These are phyloP conservation scores for Emiliania huxleyi DNA, from an alignment of 78 protist species.

Conservation along the genomic window DNA sequence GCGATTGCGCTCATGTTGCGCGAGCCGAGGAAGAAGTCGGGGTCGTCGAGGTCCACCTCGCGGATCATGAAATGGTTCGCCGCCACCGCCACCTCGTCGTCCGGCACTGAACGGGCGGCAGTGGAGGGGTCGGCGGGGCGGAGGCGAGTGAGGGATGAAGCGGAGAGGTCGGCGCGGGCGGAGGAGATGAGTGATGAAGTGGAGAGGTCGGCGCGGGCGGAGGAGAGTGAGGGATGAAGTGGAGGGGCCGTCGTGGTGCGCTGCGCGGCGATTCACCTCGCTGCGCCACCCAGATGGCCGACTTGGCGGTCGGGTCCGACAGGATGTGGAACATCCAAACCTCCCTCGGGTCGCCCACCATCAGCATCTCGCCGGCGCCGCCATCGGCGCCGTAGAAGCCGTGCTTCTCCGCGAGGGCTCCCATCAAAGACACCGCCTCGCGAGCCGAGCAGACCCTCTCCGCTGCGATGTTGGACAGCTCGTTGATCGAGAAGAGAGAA, in stretches of 20 bases:
- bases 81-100: slow-evolving; percentile 37
- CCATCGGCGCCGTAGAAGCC: slow-evolving; percentile 41
- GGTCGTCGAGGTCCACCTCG: not conserved
- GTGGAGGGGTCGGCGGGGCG: too few species aligned
- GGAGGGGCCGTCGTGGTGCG: too few species aligned
- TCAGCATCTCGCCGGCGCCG: slow-evolving; percentile 47
- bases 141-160: too few species aligned
- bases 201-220: too few species aligned
- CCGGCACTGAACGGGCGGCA: too few species aligned
- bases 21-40: slow-evolving; percentile 24
- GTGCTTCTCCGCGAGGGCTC: slow-evolving; percentile 48
- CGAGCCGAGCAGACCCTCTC: slow-evolving; percentile 52
- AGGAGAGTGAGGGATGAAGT: too few species aligned
- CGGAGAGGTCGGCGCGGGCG: too few species aligned
- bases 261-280: too few species aligned
- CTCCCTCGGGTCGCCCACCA: slow-evolving; percentile 45
- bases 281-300: slow-evolving; percentile 67
- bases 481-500: slow-evolving; percentile 47
- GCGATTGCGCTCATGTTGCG: slow-evolving; percentile 22
- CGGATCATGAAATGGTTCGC: slow-evolving; percentile 59
- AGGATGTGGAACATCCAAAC: slow-evolving; percentile 55
- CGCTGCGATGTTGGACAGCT: slow-evolving; percentile 30
- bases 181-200: too few species aligned
- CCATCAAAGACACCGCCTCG: slow-evolving; percentile 42
- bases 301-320: slow-evolving; percentile 36